These are phyloP conservation scores for Brassica nigra DNA, from an alignment of 345 rosid species.

Conservation along the genomic window DNA sequence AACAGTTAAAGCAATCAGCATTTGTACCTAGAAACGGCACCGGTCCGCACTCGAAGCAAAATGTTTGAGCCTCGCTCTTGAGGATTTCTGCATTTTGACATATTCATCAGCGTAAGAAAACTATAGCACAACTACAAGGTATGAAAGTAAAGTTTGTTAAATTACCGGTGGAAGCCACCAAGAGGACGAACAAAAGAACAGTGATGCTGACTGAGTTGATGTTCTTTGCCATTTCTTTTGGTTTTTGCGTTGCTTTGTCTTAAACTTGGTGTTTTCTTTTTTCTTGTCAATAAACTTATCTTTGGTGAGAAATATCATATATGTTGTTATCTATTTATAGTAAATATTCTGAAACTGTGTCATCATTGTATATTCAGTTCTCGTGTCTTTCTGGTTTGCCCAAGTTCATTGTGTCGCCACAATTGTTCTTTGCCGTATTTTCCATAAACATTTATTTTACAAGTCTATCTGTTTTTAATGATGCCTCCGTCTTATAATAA, in stretches of 20 bases:
- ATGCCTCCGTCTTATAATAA: not conserved
- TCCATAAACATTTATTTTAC: not conserved
- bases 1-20: slow-evolving; percentile 1
- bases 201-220: too few species aligned
- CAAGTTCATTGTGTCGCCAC: not conserved
- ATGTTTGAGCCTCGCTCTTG: not conserved
- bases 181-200: not conserved
- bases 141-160: not conserved
- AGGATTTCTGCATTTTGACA: not conserved
- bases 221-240: too few species aligned
- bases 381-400: not conserved
- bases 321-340: not conserved
- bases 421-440: not conserved
- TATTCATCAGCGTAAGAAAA: not conserved
- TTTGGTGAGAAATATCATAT: not conserved
- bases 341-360: not conserved
- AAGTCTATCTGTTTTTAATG: not conserved
- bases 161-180: not conserved
- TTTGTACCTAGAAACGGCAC: not conserved
- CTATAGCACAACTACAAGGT: not conserved
- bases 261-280: too few species aligned
- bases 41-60: not conserved
- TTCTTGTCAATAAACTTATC: not conserved
- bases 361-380: not conserved
- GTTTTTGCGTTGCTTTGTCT: too few species aligned